Evolutionary conservation across 768 basidiomycete species (phyloP).

Genomic region (Boletus fagicola): DNA sequence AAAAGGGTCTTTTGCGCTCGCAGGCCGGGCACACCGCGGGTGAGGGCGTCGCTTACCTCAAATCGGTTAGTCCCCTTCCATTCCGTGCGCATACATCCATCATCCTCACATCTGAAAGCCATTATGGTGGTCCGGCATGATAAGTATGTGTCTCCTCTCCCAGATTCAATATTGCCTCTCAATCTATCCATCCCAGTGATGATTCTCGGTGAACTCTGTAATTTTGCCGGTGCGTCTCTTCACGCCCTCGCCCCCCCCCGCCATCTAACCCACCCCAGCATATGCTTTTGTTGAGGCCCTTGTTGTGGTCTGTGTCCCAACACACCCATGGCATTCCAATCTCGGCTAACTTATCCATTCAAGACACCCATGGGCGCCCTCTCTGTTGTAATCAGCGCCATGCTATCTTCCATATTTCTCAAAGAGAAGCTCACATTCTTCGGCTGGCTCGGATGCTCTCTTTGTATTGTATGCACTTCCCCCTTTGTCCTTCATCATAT

Average conservation of each 20-base stretch:
- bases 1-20: slow-evolving; percentile 82
- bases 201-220: slow-evolving; percentile 88
- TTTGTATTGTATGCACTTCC: slow-evolving; percentile 73
- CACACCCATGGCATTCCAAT: background rate
- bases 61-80: slow-evolving; percentile 60
- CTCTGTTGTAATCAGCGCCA: slow-evolving; percentile 93
- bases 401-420: slow-evolving; percentile 90
- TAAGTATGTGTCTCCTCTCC: slow-evolving; percentile 39
- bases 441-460: slow-evolving; percentile 91
- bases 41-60: slow-evolving; percentile 92
- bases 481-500: background rate
- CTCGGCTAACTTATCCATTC: slow-evolving; percentile 1
- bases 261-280: slow-evolving; percentile 38
- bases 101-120: slow-evolving; percentile 38
- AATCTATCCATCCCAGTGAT: slow-evolving; percentile 54
- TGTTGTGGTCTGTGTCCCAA: slow-evolving; percentile 67
- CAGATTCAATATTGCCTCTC: background rate
- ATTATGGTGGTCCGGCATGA: slow-evolving; percentile 96
- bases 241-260: background rate
- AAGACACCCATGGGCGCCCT: slow-evolving; percentile 94
- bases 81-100: slow-evolving; percentile 6
- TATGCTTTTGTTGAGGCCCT: slow-evolving; percentile 92
- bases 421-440: slow-evolving; percentile 93
- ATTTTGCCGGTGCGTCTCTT: slow-evolving; percentile 67
- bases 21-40: slow-evolving; percentile 78